A percentile compares a stretch with the other conserved stretches of the same genome.
Evolutionary conservation across 768 basidiomycete species (phyloP).

Genomic region (Ephemerocybe angulata): DNA sequence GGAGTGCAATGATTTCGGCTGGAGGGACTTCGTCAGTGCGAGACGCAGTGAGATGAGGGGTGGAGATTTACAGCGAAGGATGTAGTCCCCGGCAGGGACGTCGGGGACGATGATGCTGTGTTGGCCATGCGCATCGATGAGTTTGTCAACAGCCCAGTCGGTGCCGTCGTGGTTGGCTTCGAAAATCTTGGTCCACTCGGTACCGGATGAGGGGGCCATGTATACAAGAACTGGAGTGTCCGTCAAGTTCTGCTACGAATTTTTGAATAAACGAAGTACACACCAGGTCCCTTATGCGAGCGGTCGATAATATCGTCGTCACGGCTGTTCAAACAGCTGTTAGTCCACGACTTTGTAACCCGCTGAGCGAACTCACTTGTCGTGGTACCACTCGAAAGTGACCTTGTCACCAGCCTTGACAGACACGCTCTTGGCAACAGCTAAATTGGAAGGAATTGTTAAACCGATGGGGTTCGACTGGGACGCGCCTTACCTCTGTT

Average conservation of each 20-base stretch:
- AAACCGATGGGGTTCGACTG: not conserved
- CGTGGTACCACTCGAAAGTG: slow-evolving; percentile 35
- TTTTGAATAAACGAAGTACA: not conserved
- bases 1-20: slow-evolving; percentile 35
- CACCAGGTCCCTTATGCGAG: slow-evolving; percentile 34
- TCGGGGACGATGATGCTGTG: slow-evolving; percentile 32
- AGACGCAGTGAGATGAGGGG: not conserved
- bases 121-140: slow-evolving; percentile 27
- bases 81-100: slow-evolving; percentile 32
- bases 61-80: slow-evolving; percentile 26
- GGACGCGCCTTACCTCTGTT: slow-evolving; percentile 18
- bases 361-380: slow-evolving; percentile 22
- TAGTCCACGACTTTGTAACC: not conserved
- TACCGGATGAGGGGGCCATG: slow-evolving; percentile 26
- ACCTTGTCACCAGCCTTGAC: slow-evolving; percentile 30
- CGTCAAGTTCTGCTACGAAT: not conserved
- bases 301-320: slow-evolving; percentile 34
- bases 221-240: slow-evolving; percentile 30
- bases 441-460: slow-evolving; percentile 9
- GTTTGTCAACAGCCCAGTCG: slow-evolving; percentile 33
- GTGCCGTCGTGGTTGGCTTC: slow-evolving; percentile 20
- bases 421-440: slow-evolving; percentile 25
- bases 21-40: slow-evolving; percentile 10
- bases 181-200: slow-evolving; percentile 34
- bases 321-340: slow-evolving; percentile 19